Evolutionary conservation across 2,329 filamentous ascomycete species (phyloP), one percentile per base, ranked within the genome.

Genomic region (Verticillium klebahnii): DNA sequence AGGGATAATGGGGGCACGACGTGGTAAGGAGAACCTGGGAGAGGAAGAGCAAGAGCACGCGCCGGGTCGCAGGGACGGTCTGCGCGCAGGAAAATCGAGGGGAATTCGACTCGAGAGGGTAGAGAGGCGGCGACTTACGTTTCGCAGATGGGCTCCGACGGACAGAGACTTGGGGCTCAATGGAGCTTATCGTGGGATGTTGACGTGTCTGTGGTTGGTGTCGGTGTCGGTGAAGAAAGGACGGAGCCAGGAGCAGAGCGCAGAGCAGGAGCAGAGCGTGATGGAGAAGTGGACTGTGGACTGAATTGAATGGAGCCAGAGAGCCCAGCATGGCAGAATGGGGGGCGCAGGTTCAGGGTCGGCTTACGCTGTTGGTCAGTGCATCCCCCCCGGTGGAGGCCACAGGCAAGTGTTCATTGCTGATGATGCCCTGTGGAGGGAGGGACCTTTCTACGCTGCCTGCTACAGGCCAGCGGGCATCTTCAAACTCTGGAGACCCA

Each of bases 221-320:
- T 52, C 58, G 58, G 29, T 59, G 58, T 59, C 58, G 58, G 58
- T 59, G 58, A 36, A 59, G 58, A 59, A 59, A 54, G 58, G 57
- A 58, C 57, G 39, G 55, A 36, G 34, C 55, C 45, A 50, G 45
- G 45, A 50, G 45, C 19, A 50, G 19, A 50, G 45, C 19, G 19
- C 19, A 50, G 34, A 36, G 34, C 34, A 36, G 14, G 34, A 32
- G 55, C 29, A 34, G 55, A 36, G 29, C 31, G 57, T 39, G 57
- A 58, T 29, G 37, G 57, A 58, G 37, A 45, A 58, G 23, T 36
- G 34, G 55, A 57, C 31, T 39, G 34, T 36, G 34, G 55, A 57
- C 31, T 39, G 34, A n/a, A 36, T n/a, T 37, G 32, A n/a, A 23
- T 32, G 19, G 25, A 56, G 14, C 29, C 54, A 17, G 39, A 45